Evolutionary conservation across 2,329 filamentous ascomycete species (phyloP), one percentile per base, ranked within the genome.

Genomic region (Monosporascus sp.): DNA sequence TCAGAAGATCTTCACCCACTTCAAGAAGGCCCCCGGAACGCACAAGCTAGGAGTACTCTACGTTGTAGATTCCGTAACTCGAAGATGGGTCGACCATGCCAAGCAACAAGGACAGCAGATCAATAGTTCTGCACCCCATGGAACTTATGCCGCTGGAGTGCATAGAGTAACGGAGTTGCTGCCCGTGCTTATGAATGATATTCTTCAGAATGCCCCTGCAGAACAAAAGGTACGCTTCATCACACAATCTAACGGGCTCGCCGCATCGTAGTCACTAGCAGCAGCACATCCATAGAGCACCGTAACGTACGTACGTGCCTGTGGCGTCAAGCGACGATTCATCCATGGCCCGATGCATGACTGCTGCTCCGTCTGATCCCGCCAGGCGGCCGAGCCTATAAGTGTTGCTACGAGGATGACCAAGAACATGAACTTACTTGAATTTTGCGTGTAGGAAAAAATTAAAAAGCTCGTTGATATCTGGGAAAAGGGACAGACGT

Each of bases 41-140:
- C 93, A 99, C 83, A 99, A 99, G 77, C 83, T 99, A 73, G 94
- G 94, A 76, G 92, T 97, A 69, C 87, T 99, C 77, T 99, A 99
- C 86, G 92, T 97, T 77, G 90, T 99, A 92, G 94, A 99, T 82
- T 96, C 93, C 79, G 92, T 99, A 83, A 93, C 92, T 73, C 91
- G 94, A 75, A 93, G 95, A 78, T 99, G 94, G 93, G 86, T 96
- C 78, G 93, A 97, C 73, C 89, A 91, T 75, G 93, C 94, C 68
- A 94, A 92, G 75, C 83, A 86, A 68, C 82, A 88, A 63, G 89
- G 89, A 66, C 92, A 97, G 70, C 75, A 87, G 68, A 84, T 91
- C 73, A 89, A 88, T 75, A 86, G 82, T 72, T 81, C 85, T 72
- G 91, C 92, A 61, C 84, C 87, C 61, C 90, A 96, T 75, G 94